A percentile compares a stretch with the other conserved stretches of the same genome.
phyloP scores from a whole-genome alignment of 2,329 filamentous ascomycete species.

The Aureobasidium namibiae region DNA sequence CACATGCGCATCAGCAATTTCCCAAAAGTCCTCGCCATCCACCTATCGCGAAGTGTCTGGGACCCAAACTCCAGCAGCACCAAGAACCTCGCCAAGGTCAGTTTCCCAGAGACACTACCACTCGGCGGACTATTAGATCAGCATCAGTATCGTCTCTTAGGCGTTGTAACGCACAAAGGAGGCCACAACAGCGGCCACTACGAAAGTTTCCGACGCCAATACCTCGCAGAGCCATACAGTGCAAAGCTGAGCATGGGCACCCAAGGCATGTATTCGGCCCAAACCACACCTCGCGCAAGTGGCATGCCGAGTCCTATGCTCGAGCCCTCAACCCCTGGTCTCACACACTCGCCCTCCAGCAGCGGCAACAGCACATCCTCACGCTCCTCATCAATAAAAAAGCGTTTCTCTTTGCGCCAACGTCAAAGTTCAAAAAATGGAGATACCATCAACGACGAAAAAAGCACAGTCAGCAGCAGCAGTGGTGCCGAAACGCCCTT shows the following conservation, averaged over 20 bases:
- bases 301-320: slow-evolving; percentile 24
- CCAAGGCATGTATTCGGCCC: slow-evolving; percentile 63
- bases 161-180: slow-evolving; percentile 87
- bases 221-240: slow-evolving; percentile 67
- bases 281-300: slow-evolving; percentile 20
- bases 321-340: not conserved
- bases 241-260: slow-evolving; percentile 73
- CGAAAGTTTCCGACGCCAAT: slow-evolving; percentile 87
- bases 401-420: not conserved
- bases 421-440: not conserved
- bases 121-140: slow-evolving; percentile 72
- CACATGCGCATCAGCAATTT: slow-evolving; percentile 82
- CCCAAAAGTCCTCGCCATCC: slow-evolving; percentile 82
- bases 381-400: not conserved
- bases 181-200: slow-evolving; percentile 96
- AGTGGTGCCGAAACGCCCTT: not conserved
- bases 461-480: not conserved
- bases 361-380: slow-evolving; percentile 6
- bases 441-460: not conserved
- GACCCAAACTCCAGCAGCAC: slow-evolving; percentile 63
- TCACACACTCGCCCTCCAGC: slow-evolving; percentile 1
- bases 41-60: slow-evolving; percentile 89
- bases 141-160: slow-evolving; percentile 74
- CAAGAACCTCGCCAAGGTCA: slow-evolving; percentile 91
- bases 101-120: slow-evolving; percentile 79